Evolutionary conservation across 805 yeast species (phyloP), one percentile per base, ranked within the genome.

Genomic region (Ogataea paradorogensis): DNA sequence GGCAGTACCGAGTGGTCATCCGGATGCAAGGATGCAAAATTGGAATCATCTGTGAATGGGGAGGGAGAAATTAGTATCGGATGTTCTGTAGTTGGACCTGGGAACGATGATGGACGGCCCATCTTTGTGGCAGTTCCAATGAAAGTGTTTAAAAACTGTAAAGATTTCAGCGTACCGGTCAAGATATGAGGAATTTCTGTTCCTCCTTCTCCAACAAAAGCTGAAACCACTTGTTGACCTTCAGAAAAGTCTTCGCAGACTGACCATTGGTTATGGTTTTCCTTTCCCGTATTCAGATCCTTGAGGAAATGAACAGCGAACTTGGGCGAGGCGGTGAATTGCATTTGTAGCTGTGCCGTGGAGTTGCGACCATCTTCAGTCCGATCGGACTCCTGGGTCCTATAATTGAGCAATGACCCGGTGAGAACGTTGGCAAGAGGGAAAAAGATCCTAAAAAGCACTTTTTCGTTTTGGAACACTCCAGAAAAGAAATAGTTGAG

Each of bases 211-310:
- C 72, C 70, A 22, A 70, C 65, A 55, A 67, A 78, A 0, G 93
- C 91, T 42, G 71, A 73, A 39, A 77, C 78, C 5, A 85, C 93
- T 56, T 84, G 91, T 53, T 82, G 88, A 10, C 86, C 90, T 52
- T 84, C 93, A 43, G 87, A 80, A 50, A 85, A 85, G 61, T 85
- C 95, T 42, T 83, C 91, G 61, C 91, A 84, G 18, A 83, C 80
- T 1, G 85, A 80, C 90, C 90, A 82, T 51, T 79, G 84, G 56
- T 81, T 81, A 16, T 71, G 59, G 47, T 73, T 68, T 27, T 72
- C 67, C 46, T 71, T 70, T 2, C 65, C 66, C 7, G 66, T 56
- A 5, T 55, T 58, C 36, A 71, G 70, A 13, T 77, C 76, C 50
- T 76, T 73, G 42, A 79, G 66, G 57, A 84, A 84, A 52, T 80